Conservation (phyloP, 805 yeast species). For the Komagataella pseudopastoris region DNA sequence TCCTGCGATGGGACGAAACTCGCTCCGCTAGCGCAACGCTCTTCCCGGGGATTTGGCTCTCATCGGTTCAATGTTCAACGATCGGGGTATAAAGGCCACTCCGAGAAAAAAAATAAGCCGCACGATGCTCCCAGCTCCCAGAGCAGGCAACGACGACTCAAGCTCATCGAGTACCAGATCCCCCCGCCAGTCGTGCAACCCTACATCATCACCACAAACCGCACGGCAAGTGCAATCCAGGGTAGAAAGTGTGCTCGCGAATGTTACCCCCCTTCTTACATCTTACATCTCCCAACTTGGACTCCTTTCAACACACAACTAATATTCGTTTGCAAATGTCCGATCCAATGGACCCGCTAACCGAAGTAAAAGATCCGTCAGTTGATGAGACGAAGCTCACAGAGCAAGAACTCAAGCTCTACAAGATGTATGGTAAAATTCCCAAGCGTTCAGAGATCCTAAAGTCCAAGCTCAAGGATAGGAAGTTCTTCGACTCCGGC, state of each 20-base stretch:
- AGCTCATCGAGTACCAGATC: neutral
- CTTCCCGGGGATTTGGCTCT: neutral
- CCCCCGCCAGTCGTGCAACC: neutral
- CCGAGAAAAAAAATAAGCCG: neutral
- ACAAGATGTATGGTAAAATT: slow-evolving; percentile 71
- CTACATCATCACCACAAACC: neutral
- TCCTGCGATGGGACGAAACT: neutral
- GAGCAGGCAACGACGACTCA: neutral
- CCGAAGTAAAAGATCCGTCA: slow-evolving; percentile 14
- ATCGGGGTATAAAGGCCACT: neutral
- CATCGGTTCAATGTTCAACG: neutral
- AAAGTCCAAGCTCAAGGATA: slow-evolving; percentile 65
- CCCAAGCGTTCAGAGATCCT: slow-evolving; percentile 73
- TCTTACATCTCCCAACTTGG: neutral
- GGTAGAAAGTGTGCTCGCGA: neutral
- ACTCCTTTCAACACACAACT: neutral
- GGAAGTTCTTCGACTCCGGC: slow-evolving; percentile 89
- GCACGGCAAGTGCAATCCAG: neutral
- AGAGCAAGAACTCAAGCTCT: slow-evolving; percentile 71
- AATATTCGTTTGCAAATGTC: neutral
- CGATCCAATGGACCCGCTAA: neutral
- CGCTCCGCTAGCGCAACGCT: neutral
- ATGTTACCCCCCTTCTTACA: neutral
- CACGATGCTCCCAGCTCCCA: neutral
- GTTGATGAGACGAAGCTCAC: slow-evolving; percentile 45